These are phyloP conservation scores for Kwoniella botswanensis DNA, from an alignment of 768 basidiomycete genomes.

Conservation along the genomic window DNA sequence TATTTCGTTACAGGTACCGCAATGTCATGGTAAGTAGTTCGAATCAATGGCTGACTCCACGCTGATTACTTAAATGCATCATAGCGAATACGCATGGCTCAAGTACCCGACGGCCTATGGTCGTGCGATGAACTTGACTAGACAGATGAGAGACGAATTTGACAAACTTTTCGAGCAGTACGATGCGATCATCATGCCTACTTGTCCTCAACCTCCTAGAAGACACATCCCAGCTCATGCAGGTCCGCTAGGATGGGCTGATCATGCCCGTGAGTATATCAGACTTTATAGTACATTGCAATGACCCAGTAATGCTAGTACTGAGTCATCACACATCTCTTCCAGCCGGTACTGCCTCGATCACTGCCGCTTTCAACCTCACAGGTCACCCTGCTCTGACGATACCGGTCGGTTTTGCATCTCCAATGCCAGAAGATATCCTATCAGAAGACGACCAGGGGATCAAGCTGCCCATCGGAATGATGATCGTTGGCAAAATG, in stretches of 20 bases:
- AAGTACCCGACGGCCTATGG: conserved; percentile 45
- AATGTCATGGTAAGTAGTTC: no score
- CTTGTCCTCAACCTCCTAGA: conserved; percentile 58
- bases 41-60: no score
- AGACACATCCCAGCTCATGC: conserved; percentile 46
- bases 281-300: background rate
- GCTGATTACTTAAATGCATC: no score
- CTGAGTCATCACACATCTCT: background rate
- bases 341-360: conserved; percentile 40
- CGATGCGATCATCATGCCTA: conserved; percentile 60
- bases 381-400: conserved; percentile 62
- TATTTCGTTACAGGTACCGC: no score
- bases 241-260: conserved; percentile 45
- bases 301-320: background rate
- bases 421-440: conserved; percentile 58
- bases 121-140: conserved; percentile 59
- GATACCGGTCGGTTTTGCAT: conserved; percentile 61
- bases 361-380: conserved; percentile 44
- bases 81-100: no score
- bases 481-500: no score
- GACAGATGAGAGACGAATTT: conserved; percentile 58
- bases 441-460: conserved; percentile 8
- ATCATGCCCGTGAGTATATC: conserved; percentile 24
- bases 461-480: no score
- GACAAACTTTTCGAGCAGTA: conserved; percentile 53